Base-by-base conservation (phyloP, 2,329 filamentous ascomycete species). In the Phaeosphaeria sp. region DNA sequence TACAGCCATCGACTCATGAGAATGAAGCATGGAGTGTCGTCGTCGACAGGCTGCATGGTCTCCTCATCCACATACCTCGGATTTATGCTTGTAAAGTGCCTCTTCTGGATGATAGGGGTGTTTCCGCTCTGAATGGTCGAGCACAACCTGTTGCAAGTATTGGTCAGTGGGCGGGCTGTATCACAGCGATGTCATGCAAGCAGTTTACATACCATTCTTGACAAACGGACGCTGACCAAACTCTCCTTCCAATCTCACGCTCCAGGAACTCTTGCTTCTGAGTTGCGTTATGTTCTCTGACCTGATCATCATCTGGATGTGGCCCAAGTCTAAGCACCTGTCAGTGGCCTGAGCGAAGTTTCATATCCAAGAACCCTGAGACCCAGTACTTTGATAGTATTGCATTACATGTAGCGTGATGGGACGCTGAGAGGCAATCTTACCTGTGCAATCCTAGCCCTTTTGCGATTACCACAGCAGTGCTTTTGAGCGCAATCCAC, bases 401-500 rank as follows among this genome's bases (percentile, higher is more conserved):
- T 17, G 36, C 36, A 4, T n/a, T 39, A n/a, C n/a, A 13, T 39
- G 13, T 15, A n/a, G 17, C 17, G 17, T 15, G 6, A 39, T 5
- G 27, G 7, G 6, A 33, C n/a, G 15, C 1, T 4, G 3, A 49
- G 25, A n/a, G 45, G 15, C 8, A 6, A 15, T n/a, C 56, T 49
- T 54, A 66, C 63, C 52, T 67, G 52, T 84, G 81, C 3, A 84
- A 67, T 0, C 80, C 81, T 0, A 84, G 70, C 0, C 78, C 78
- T 64, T 82, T 80, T 2, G 81, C 81, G 44, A 84, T 82, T 7
- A 81, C 75, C 6, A 80, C 69, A 2, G 79, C 81, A 1, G 80
- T 76, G 2, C 78, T 79, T 8, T 83, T 73, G 20, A 81, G 74
- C 1, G 82, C 79, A 3, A 76, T 78, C 57, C 82, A 81, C 43